Evolutionary conservation across 1,284 basidiomycete species (phyloP), one percentile per base, ranked within the genome.

Genomic region (Trametes pubescens): DNA sequence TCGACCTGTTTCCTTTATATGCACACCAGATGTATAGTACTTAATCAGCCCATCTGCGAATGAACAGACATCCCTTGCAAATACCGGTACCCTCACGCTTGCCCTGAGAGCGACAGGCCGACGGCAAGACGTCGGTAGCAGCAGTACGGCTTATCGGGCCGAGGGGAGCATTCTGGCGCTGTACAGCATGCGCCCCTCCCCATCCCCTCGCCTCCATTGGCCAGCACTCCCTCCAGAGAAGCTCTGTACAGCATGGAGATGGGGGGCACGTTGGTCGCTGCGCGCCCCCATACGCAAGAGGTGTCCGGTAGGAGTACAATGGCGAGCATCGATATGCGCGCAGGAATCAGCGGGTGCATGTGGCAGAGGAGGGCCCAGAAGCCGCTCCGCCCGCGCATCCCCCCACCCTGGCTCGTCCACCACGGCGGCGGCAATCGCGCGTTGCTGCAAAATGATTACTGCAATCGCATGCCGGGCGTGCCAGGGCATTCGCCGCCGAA

Each of bases 261-360:
- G 24, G 32, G 18, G 61, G 51, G 64, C 66, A 65, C 64, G 66
- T 65, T 65, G 64, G 55, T 64, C 22, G 38, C 47, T 24, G 55
- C 43, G 59, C 35, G 22, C 11, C 51, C 16, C 14, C 26, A 21
- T 14, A 48, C 29, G 51, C 48, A 37, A 47, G 52, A 43, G n/a
- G 11, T 38, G 10, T 13, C 37, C 5, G 14, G 37, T 3, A 38
- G 35, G 55, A 29, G 53, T 57, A 61, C 46, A 57, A 58, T 57
- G 64, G 24, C 14, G 32, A 43, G 26, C 57, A 68, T 68, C 64
- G 64, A 64, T 68, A 61, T 24, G 57, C 29, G 21, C 35, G 47
- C 6, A 32, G 47, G 46, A 34, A 21, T 46, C 40, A 44, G 53
- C 8, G 32, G 32, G 51, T 35, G 61, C 64, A 68, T 64, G 64